A percentile compares a stretch with the other conserved stretches of the same genome.
Conservation (phyloP, 768 basidiomycete genomes). For the Pisolithus tinctorius region DNA sequence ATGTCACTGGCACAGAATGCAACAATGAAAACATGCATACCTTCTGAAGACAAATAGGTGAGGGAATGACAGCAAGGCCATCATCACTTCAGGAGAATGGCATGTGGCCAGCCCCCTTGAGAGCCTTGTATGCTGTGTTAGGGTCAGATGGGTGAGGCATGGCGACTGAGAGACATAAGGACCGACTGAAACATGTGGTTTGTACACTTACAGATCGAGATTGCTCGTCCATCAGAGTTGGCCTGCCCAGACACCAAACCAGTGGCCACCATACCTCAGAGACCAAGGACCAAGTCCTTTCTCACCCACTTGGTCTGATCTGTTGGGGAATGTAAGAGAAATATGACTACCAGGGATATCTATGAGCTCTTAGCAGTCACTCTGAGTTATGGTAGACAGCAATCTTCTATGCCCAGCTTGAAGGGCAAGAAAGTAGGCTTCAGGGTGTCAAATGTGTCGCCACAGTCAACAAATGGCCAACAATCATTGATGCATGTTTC, state of each 20-base stretch:
- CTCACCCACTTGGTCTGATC: constrained; percentile 19
- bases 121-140: constrained; percentile 62
- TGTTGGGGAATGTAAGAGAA: constrained; percentile 10
- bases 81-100: constrained; percentile 92
- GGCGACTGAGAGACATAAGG: constrained; percentile 44
- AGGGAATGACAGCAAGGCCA: constrained; percentile 88
- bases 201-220: constrained; percentile 59
- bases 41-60: constrained; percentile 91
- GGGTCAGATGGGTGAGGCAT: constrained; percentile 63
- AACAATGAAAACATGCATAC: constrained; percentile 18
- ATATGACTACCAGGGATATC: too few relatives aligned
- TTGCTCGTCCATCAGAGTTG: constrained; percentile 94
- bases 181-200: background rate
- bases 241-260: constrained; percentile 86
- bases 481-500: too few relatives aligned
- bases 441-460: too few relatives aligned
- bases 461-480: too few relatives aligned
- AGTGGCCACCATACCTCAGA: constrained; percentile 85
- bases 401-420: too few relatives aligned
- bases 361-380: too few relatives aligned
- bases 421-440: too few relatives aligned
- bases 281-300: constrained; percentile 62
- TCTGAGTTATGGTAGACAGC: too few relatives aligned
- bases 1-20: constrained; percentile 20
- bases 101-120: constrained; percentile 92